A percentile compares a stretch with the other conserved stretches of the same genome.
Conservation (phyloP, 1,284 basidiomycete genomes). For the Spongiforma sp. region DNA sequence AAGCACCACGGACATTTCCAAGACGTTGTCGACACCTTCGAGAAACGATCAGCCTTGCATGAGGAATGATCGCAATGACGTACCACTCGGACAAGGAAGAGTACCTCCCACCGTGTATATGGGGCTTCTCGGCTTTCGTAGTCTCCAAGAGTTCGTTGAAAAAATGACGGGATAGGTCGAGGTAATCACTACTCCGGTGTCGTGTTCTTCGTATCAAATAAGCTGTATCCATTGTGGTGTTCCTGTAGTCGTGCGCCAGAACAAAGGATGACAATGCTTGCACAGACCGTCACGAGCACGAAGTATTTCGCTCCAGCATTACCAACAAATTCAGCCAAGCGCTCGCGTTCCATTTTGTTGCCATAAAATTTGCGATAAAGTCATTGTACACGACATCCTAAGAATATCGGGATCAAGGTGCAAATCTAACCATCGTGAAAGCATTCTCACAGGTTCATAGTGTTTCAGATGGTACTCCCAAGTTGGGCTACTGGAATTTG, state of each 20-base stretch:
- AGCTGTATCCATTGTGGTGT: conserved; percentile 54
- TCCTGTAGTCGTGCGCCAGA: conserved; percentile 37
- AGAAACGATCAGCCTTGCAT: background rate
- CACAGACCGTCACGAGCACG: conserved; percentile 57
- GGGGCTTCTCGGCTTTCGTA: conserved; percentile 53
- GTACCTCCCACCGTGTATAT: conserved; percentile 56
- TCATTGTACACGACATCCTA: conserved; percentile 60
- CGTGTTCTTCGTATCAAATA: conserved; percentile 60
- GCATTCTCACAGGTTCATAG: conserved; percentile 47
- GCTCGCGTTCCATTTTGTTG: conserved; percentile 55
- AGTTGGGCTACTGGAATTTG: conserved; percentile 43
- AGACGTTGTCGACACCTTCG: conserved; percentile 48
- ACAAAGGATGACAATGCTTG: too few species aligned
- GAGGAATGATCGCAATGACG: background rate
- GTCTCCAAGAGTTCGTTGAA: conserved; percentile 56
- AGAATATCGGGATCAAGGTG: background rate
- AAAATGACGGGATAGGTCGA: conserved; percentile 59
- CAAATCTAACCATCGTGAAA: background rate
- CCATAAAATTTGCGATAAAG: conserved; percentile 60
- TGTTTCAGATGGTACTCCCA: conserved; percentile 56
- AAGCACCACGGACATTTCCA: conserved; percentile 34
- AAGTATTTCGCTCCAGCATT: conserved; percentile 67
- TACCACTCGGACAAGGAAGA: conserved; percentile 60
- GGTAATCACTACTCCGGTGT: conserved; percentile 54
- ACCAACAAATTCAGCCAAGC: conserved; percentile 57